Base-by-base conservation (phyloP, 257 asterid genomes). In the Asclepias syriaca region DNA sequence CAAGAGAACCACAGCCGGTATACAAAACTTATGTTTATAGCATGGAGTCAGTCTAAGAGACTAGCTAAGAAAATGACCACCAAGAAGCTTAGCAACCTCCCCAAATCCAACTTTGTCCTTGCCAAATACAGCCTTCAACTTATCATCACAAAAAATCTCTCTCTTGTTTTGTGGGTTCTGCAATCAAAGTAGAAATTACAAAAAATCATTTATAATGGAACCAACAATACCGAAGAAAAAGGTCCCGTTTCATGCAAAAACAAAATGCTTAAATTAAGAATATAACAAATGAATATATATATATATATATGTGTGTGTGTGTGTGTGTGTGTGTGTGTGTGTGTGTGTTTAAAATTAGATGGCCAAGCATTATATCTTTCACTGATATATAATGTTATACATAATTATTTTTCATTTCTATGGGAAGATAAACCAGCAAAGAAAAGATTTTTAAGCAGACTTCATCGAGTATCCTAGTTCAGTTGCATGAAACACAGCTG, bases 161-260 rank as follows among this genome's bases (percentile, higher is more conserved):
- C 37, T 85, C 84, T 83, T 86, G 83, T 88, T 85, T 16, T 81
- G 73, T 1, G 92, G 89, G 72, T 88, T 86, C 89, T 86, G 89
- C 79, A 82, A 75, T 18, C 66, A 46, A 43, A 6, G 14, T 6
- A 34, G 7, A 61, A 63, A 32, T 63, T 2, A 18, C n/a, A 32
- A 4, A 27, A 60, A 60, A 11, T 32, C 46, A 72, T 46, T 13
- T 48, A 2, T 48, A 7, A 14, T 21, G 21, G 40, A 7, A 69
- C 61, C 32, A 24, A 24, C 27, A 24, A 24, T 24, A 24, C 27
- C 27, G 27, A 24, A 24, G 27, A 24, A 24, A 24, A 24, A 24
- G 27, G 27, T 24, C 27, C 27, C 27, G 27, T 24, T 24, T 24
- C 27, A 24, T 24, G 27, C 27, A 24, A 24, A 24, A 24, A 24